Base-by-base conservation (phyloP, 2,329 filamentous ascomycete genomes). In the Aspergillus carbonarius region DNA sequence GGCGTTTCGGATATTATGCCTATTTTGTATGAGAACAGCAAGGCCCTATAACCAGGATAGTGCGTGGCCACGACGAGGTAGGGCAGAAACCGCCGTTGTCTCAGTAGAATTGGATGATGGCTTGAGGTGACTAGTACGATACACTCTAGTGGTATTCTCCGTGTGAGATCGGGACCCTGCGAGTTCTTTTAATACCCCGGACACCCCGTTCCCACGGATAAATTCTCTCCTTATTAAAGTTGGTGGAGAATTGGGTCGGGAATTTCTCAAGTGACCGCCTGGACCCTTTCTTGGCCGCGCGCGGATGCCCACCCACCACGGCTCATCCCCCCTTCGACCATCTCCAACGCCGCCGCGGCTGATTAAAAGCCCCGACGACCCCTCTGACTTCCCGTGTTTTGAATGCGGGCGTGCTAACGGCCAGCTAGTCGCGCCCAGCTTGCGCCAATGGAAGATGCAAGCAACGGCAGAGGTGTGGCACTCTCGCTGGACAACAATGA, bases 371-470 rank as follows among this genome's bases (percentile, higher is more conserved):
- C 35, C 47, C 39, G 40, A n/a, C 44, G 46, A 55, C 27, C 17
- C 25, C 51, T 55, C 47, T 35, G 52, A 63, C 60, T 55, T 30
- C 54, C 44, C 56, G 55, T 8, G n/a, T 37, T 63, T 51, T 69
- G 51, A 60, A 69, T 64, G 55, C 55, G 57, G 55, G 57, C 56
- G 55, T 64, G 62, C 66, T 68, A 63, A 61, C 55, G 57, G 59
- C 54, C 57, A 59, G 63, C 58, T 62, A 61, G 56, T 61, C 49
- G 59, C 56, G 64, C 55, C 62, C 61, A 64, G 57, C 58, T 53
- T 60, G 66, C 60, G 63, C 64, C 71, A 73, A 75, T 76, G 73
- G 72, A 74, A 66, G 61, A 74, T 74, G 70, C 68, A 64, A 64
- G 65, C 60, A 56, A 66, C 57, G 60, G 54, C 47, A 68, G 58